Percentiles rank a stretch among this genome's conserved stretches.
phyloP scores from a whole-genome alignment of 257 asterid species.

The Cinchona pubescens region DNA sequence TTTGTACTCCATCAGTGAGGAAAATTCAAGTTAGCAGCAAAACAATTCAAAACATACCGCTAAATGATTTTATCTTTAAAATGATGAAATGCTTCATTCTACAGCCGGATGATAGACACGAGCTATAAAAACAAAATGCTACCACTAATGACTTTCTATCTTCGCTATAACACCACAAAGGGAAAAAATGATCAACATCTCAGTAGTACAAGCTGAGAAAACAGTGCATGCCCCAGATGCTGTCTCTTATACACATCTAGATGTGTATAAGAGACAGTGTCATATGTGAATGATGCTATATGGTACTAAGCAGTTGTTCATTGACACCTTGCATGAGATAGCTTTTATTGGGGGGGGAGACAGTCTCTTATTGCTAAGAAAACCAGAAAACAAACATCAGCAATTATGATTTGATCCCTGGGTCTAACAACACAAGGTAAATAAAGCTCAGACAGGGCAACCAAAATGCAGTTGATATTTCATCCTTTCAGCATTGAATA shows the following conservation, averaged over 20 bases:
- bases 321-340: no score
- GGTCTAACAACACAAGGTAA: not conserved
- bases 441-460: not conserved
- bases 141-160: not conserved
- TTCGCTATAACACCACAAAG: not conserved
- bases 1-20: not conserved
- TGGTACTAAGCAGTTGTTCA: no score
- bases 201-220: not conserved
- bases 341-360: no score
- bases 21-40: not conserved
- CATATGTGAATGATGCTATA: no score
- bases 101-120: not conserved
- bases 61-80: not conserved
- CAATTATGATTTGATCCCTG: not conserved
- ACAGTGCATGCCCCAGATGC: no score
- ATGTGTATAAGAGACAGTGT: no score
- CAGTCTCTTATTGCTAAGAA: not conserved
- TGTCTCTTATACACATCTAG: not conserved
- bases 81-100: not conserved
- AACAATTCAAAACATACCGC: no score
- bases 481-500: slow-evolving; percentile 10
- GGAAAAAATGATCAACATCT: not conserved
- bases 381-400: not conserved
- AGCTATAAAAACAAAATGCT: not conserved
- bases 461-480: slow-evolving; percentile 1